Evolutionary conservation across 768 basidiomycete species (phyloP).

Genomic region (Lentinus tigrinus): DNA sequence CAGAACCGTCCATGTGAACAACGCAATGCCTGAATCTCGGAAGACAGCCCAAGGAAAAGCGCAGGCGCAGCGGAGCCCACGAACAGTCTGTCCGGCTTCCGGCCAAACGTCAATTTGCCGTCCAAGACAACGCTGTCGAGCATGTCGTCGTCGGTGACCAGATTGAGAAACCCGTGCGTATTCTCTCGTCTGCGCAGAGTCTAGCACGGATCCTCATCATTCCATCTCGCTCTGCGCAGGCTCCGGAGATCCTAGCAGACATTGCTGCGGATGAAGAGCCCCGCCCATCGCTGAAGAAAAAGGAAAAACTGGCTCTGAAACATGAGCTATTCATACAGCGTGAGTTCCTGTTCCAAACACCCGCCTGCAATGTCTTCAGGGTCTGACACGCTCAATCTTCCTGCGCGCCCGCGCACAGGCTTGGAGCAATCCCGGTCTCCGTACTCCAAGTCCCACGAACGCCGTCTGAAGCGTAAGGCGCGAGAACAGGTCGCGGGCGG

Average conservation of each 20-base stretch:
- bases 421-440: conserved; percentile 50
- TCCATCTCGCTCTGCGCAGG: conserved; percentile 31
- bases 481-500: conserved; percentile 40
- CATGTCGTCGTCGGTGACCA: conserved; percentile 45
- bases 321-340: conserved; percentile 70
- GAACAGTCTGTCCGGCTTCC: conserved; percentile 48
- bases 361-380: neutral
- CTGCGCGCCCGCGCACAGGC: conserved; percentile 30
- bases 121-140: conserved; percentile 48
- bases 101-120: conserved; percentile 46
- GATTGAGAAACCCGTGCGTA: conserved; percentile 40
- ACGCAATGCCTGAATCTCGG: neutral
- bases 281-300: conserved; percentile 47
- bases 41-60: conserved; percentile 36
- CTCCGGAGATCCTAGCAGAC: conserved; percentile 42
- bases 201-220: conserved; percentile 7
- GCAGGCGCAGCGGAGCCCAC: conserved; percentile 46
- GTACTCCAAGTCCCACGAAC: conserved; percentile 71
- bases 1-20: too few relatives aligned
- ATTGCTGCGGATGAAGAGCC: conserved; percentile 28
- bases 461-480: conserved; percentile 69
- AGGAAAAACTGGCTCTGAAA: conserved; percentile 63
- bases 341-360: conserved; percentile 26
- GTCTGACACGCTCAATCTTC: neutral
- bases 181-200: neutral